These are phyloP conservation scores for Chlorella ohadii DNA, from an alignment of 139 green algal species.

Conservation along the genomic window DNA sequence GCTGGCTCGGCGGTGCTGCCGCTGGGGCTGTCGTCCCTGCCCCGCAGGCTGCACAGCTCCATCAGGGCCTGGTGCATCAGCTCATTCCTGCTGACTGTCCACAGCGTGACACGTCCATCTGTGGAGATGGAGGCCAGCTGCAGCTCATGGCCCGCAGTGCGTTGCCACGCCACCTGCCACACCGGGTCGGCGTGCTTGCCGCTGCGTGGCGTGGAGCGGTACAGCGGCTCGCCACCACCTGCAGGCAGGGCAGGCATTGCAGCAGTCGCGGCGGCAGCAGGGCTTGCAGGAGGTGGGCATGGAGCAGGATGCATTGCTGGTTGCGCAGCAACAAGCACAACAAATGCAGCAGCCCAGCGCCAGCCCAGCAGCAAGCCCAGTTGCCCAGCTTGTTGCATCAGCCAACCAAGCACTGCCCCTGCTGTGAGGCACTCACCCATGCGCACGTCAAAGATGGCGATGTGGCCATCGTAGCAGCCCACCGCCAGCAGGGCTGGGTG, in stretches of 20 bases:
- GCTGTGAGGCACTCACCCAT: too few relatives aligned
- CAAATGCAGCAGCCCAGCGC: too few relatives aligned
- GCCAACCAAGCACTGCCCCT: too few relatives aligned
- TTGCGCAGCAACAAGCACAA: too few relatives aligned
- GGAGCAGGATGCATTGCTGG: too few relatives aligned
- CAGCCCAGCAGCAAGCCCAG: too few relatives aligned
- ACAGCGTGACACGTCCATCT: slow-evolving; percentile 86
- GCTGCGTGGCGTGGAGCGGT: slow-evolving; percentile 64
- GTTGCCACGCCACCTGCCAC: slow-evolving; percentile 74
- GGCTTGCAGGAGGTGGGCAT: too few relatives aligned
- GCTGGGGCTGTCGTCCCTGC: background rate
- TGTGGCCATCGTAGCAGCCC: slow-evolving; percentile 88
- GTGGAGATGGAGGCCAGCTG: slow-evolving; percentile 72
- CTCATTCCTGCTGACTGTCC: slow-evolving; percentile 88
- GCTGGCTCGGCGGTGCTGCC: too few relatives aligned
- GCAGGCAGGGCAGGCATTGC: background rate
- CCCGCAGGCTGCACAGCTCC: slow-evolving; percentile 48
- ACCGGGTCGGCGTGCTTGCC: slow-evolving; percentile 92
- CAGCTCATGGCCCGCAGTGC: slow-evolving; percentile 69
- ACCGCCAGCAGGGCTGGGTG: slow-evolving; percentile 85
- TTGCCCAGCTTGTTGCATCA: too few relatives aligned
- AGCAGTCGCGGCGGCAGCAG: too few relatives aligned
- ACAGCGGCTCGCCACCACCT: slow-evolving; percentile 58
- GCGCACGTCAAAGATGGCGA: slow-evolving; percentile 78
- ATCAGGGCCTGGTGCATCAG: slow-evolving; percentile 75